These are phyloP conservation scores for Trichoderma sp. DNA, from an alignment of 2,329 filamentous ascomycete genomes.

Conservation along the genomic window DNA sequence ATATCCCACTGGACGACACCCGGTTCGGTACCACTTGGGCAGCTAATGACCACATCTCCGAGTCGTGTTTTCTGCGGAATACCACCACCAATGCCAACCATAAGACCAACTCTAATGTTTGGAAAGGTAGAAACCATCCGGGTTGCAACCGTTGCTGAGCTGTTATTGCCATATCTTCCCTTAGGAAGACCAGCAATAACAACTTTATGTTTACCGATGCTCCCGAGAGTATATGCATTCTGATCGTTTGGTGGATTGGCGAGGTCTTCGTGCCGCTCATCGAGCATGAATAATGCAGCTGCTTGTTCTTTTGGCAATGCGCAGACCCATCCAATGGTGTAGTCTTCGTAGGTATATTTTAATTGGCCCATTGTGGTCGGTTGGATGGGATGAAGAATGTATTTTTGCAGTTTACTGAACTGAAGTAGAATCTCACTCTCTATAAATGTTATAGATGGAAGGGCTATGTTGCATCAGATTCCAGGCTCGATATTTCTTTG, in stretches of 20 bases:
- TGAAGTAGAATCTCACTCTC: not conserved
- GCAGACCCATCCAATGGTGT: slow-evolving; percentile 29
- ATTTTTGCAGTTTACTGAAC: not conserved
- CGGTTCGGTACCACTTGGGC: not conserved
- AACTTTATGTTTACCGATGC: slow-evolving; percentile 30
- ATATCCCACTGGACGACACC: slow-evolving; percentile 23
- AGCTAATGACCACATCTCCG: slow-evolving; percentile 25
- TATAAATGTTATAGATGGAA: not conserved
- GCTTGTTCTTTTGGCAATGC: slow-evolving; percentile 24
- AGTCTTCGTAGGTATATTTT: slow-evolving; percentile 17
- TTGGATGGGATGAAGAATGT: not conserved
- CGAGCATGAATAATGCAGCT: slow-evolving; percentile 24
- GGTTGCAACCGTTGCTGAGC: slow-evolving; percentile 31
- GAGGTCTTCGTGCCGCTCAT: slow-evolving; percentile 20
- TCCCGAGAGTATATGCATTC: slow-evolving; percentile 28
- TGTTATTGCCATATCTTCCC: slow-evolving; percentile 30
- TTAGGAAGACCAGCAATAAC: slow-evolving; percentile 32
- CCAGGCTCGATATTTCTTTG: not conserved
- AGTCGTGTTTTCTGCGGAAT: slow-evolving; percentile 22
- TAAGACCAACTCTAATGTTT: slow-evolving; percentile 23
- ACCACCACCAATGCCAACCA: slow-evolving; percentile 26
- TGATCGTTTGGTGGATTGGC: slow-evolving; percentile 10
- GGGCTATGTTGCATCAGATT: not conserved
- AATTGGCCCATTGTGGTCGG: not conserved
- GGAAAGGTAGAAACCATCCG: slow-evolving; percentile 35